phyloP scores from a whole-genome alignment of 1,284 basidiomycete genomes.

The Heliocybe sulcata region DNA sequence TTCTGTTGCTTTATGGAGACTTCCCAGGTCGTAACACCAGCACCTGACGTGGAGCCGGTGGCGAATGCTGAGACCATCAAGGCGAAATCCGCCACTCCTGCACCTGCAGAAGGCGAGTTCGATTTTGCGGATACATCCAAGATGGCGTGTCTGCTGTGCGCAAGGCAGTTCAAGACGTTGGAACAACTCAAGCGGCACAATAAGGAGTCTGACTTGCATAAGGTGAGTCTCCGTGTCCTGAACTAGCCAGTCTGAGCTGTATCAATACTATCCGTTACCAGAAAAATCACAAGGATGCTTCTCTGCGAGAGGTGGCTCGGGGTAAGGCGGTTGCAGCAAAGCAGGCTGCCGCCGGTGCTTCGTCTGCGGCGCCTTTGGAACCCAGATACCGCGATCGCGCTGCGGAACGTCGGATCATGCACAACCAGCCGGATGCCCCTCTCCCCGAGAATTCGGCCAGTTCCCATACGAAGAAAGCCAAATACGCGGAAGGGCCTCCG shows the following conservation, averaged over 20 bases:
- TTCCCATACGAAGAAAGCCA: conserved; percentile 31
- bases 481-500: conserved; percentile 55
- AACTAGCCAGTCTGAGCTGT: not conserved
- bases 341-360: conserved; percentile 25
- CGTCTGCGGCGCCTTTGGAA: conserved; percentile 21
- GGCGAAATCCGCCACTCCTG: conserved; percentile 24
- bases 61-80: conserved; percentile 7
- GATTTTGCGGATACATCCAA: conserved; percentile 71
- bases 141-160: conserved; percentile 82
- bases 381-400: conserved; percentile 91
- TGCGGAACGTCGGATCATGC: conserved; percentile 78
- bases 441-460: conserved; percentile 40
- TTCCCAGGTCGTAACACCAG: conserved; percentile 6
- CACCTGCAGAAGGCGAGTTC: conserved; percentile 47
- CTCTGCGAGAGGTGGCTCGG: conserved; percentile 64
- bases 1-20: not conserved
- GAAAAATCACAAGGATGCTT: conserved; percentile 76
- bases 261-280: conserved; percentile 26
- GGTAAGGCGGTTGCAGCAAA: conserved; percentile 51
- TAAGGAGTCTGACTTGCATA: conserved; percentile 87
- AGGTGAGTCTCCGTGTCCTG: conserved; percentile 37
- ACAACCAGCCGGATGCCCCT: conserved; percentile 85
- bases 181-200: conserved; percentile 85
- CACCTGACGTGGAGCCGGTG: conserved; percentile 16
- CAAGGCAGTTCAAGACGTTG: conserved; percentile 83